Evolutionary conservation across 75 land plant genomes (phyloP), one percentile per base, ranked within the genome.

Genomic region (Pinus tabuliformis): DNA sequence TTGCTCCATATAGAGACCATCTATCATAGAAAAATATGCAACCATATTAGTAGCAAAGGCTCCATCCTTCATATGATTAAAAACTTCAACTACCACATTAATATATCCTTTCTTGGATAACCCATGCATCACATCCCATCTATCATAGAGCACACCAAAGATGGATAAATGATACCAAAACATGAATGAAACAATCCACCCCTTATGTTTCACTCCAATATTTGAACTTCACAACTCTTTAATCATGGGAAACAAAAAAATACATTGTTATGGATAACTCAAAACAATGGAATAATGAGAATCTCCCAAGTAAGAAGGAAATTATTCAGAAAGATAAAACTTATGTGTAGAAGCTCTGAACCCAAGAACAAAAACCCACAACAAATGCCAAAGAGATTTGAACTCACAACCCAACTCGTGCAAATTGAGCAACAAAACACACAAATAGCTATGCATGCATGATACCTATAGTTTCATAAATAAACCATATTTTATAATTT

Each of bases 151-250:
- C 14, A 68, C 14, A 4, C 36, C 5, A 9, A n/a, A 42, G 7
- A 39, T 68, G 22, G 72, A 20, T 68, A 22, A 16, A 20, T 68
- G 49, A 68, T 42, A 52, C 72, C 72, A 36, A 37, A 68, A 37
- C 54, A 3, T 14, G 20, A 39, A 20, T 3, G 6, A 9, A 9
- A 17, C 0, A 33, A 0, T 6, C 9, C 7, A 33, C 17, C 17
- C 26, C 54, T 68, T 52, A 24, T 68, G 18, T 68, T 68, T 59
- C 66, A 59, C 64, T 84, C 87, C 83, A 78, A 58, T 81, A 62
- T 78, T 87, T 80, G 83, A 85, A 85, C 83, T 80, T 59, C 62
- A 74, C 42, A 45, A 49, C 62, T 66, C 45, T 74, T 61, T 68
- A 73, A 57, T 56, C 66, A 73, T 73, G 56, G 59, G n/a, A 59